Conservation (phyloP, 1,139 yeast species). For the Diutina scorzettiae region DNA sequence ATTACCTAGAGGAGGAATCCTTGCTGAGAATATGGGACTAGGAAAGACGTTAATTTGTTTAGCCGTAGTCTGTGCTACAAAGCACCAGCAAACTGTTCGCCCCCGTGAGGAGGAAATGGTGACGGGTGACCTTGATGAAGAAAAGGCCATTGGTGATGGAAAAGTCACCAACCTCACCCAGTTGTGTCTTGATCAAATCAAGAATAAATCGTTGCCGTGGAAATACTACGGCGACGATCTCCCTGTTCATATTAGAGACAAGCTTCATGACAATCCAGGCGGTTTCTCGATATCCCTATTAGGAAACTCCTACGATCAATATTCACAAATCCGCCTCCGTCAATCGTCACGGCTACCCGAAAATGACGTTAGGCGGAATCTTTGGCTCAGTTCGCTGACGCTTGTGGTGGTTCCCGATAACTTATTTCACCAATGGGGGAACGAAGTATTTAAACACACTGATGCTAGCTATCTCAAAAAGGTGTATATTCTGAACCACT, state of each 20-base stretch:
- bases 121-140: background rate
- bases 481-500: conserved; percentile 20
- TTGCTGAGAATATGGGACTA: conserved; percentile 70
- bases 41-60: conserved; percentile 63
- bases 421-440: conserved; percentile 52
- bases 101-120: background rate
- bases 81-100: conserved; percentile 21
- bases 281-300: conserved; percentile 15
- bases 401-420: conserved; percentile 57
- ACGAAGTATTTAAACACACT: conserved; percentile 47
- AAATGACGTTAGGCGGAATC: background rate
- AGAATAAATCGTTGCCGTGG: conserved; percentile 46
- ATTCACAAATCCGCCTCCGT: background rate
- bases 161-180: conserved; percentile 19
- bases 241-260: conserved; percentile 29
- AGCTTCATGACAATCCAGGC: conserved; percentile 30
- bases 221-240: conserved; percentile 28
- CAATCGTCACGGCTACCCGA: conserved; percentile 1
- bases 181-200: conserved; percentile 30
- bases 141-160: conserved; percentile 20
- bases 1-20: conserved; percentile 53
- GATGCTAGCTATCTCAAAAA: conserved; percentile 22
- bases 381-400: conserved; percentile 30
- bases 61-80: conserved; percentile 46
- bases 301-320: background rate